Evolutionary conservation across 1,284 basidiomycete species (phyloP), one percentile per base, ranked within the genome.

Genomic region (Trametes polyzona): DNA sequence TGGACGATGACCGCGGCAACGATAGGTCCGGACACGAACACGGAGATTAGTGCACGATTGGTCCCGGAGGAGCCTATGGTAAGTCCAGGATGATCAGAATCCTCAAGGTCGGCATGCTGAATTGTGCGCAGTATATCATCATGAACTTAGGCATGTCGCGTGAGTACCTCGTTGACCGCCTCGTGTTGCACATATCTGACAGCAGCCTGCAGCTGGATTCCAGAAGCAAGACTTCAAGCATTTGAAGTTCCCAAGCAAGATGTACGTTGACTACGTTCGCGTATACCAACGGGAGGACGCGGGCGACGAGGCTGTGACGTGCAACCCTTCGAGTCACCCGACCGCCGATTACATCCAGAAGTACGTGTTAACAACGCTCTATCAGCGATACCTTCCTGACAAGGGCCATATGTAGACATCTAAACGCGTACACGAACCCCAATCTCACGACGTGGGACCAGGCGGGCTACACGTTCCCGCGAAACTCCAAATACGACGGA

Each of bases 31-130:
- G 88, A 94, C 73, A 43, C 78, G 0, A 68, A 65, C 2, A 72
- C 81, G 0, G 62, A 83, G 48, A 75, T 95, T 48, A 78, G 81
- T 47, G 73, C 79, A 55, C 77, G 93, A 51, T 67, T 93, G 36
- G 83, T 95, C 49, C 77, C 92, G 7, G 90, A 94, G 67, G 92
- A 93, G 67, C 91, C 91, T 17, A 82, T 89, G 86, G 83, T 84
- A 73, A 77, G 74, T 65, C 63, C 47, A 21, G 21, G 12, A 12
- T 6, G 8, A 29, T 48, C 0, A 14, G 21, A 12, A 21, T 2
- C 19, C 9, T 17, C 7, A 2, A 16, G 27, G 23, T 14, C 4
- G 36, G 21, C 10, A 17, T 26, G 9, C 48, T 47, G 17, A 47
- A 29, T 5, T 32, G 1, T 27, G n/a, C 33, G 26, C 57, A 92